These are phyloP conservation scores for Podospora pseudopauciseta DNA, from an alignment of 495 filamentous ascomycete genomes.

Conservation along the genomic window DNA sequence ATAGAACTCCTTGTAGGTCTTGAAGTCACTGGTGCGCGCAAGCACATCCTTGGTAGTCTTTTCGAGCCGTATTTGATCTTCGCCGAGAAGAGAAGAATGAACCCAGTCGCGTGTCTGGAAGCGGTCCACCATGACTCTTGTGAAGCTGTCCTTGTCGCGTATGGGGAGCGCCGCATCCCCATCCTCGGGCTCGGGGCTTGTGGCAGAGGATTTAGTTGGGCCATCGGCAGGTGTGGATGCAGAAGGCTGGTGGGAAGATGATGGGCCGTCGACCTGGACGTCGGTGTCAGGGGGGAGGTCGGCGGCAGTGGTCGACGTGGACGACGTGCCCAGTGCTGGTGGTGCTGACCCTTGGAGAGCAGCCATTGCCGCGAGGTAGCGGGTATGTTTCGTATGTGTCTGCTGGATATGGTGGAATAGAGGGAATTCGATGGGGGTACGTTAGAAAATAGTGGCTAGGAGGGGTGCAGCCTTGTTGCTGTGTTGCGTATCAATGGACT, in stretches of 20 bases:
- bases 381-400: neutral
- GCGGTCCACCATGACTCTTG: slow-evolving; percentile 65
- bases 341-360: slow-evolving; percentile 26
- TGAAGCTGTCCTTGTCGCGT: slow-evolving; percentile 46
- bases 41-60: slow-evolving; percentile 39
- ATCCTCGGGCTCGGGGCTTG: slow-evolving; percentile 18
- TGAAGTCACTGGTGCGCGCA: slow-evolving; percentile 47
- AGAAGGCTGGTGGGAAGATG: slow-evolving; percentile 16
- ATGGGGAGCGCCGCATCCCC: slow-evolving; percentile 17
- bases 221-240: slow-evolving; percentile 27
- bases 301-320: slow-evolving; percentile 12
- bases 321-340: slow-evolving; percentile 8
- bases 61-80: slow-evolving; percentile 39
- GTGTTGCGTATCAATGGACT: neutral
- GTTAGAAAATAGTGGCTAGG: neutral
- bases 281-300: slow-evolving; percentile 3
- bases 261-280: slow-evolving; percentile 14
- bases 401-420: neutral
- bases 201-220: slow-evolving; percentile 34
- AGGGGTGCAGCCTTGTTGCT: neutral
- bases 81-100: slow-evolving; percentile 59
- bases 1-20: slow-evolving; percentile 50
- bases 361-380: slow-evolving; percentile 25
- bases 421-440: neutral
- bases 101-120: slow-evolving; percentile 74